Conservation (phyloP, 139 green algal genomes). For the Micractinium conductrix region DNA sequence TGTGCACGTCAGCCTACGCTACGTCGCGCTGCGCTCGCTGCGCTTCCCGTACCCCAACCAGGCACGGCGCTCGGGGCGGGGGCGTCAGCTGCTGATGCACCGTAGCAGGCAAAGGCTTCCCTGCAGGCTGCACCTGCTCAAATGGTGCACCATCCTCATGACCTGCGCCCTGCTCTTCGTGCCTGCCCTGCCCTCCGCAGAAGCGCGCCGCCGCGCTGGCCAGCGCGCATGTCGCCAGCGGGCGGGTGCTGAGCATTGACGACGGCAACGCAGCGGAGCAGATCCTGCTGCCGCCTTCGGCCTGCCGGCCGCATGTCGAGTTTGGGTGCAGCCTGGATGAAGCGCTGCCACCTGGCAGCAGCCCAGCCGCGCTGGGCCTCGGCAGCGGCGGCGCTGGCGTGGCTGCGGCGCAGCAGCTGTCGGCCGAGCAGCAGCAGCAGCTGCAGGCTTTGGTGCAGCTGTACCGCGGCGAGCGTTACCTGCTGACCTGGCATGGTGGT, state of each 20-base stretch:
- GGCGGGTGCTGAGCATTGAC: slow-evolving; percentile 37
- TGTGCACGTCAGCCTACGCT: slow-evolving; percentile 71
- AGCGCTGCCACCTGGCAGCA: slow-evolving; percentile 17
- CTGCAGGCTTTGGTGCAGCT: slow-evolving; percentile 40
- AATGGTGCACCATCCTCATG: not conserved
- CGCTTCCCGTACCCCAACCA: slow-evolving; percentile 69
- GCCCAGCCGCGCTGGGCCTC: not conserved
- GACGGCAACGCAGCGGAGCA: slow-evolving; percentile 53
- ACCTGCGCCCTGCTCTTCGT: not conserved
- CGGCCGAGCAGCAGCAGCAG: not conserved
- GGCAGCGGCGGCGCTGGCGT: not conserved
- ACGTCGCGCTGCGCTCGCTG: slow-evolving; percentile 59
- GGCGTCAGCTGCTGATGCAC: not conserved
- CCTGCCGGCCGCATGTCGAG: slow-evolving; percentile 33
- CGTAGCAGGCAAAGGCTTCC: not conserved
- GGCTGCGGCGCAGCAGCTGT: not conserved
- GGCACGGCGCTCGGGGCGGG: not conserved
- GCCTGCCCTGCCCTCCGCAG: not conserved
- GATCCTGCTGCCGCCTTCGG: slow-evolving; percentile 40
- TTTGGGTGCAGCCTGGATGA: slow-evolving; percentile 51
- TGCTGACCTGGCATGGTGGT: slow-evolving; percentile 62
- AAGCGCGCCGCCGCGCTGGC: slow-evolving; percentile 41
- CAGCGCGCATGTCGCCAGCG: slow-evolving; percentile 29
- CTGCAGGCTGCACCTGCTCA: not conserved
- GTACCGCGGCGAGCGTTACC: slow-evolving; percentile 62